phyloP scores from a whole-genome alignment of 2,329 filamentous ascomycete genomes.

The Penicillium freii region DNA sequence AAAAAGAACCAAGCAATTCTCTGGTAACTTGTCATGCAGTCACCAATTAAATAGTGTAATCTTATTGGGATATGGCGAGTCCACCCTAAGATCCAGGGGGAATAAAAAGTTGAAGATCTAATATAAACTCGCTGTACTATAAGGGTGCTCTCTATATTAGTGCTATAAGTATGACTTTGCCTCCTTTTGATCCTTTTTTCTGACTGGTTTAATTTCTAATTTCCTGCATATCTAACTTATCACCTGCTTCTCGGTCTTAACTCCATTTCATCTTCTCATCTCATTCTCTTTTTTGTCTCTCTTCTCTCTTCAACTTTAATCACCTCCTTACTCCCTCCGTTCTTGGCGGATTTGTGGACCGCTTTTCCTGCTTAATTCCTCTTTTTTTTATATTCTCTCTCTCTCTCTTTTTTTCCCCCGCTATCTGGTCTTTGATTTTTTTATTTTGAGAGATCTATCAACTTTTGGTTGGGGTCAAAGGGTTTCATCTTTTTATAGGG shows the following conservation, averaged over 20 bases:
- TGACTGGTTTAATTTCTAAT: neutral
- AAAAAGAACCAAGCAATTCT: neutral
- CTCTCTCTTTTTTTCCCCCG: neutral
- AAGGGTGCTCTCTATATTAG: neutral
- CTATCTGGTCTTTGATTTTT: constrained; percentile 4
- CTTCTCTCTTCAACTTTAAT: neutral
- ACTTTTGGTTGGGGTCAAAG: neutral
- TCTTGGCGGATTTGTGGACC: constrained; percentile 21
- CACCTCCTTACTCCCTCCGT: constrained; percentile 20
- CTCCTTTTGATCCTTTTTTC: neutral
- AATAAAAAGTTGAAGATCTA: constrained; percentile 1
- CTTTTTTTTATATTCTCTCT: constrained; percentile 7
- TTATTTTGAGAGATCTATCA: neutral
- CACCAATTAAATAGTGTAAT: neutral
- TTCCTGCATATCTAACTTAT: neutral
- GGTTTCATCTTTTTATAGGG: neutral
- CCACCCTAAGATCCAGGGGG: neutral
- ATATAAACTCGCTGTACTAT: neutral
- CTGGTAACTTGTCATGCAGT: neutral
- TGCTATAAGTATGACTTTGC: neutral
- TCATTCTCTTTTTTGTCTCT: neutral
- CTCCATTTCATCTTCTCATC: neutral
- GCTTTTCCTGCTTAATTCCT: constrained; percentile 17
- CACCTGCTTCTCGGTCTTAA: neutral
- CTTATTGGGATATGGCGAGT: neutral